Conservation (phyloP, 2,329 filamentous ascomycete genomes). For the Rutstroemia sp. region DNA sequence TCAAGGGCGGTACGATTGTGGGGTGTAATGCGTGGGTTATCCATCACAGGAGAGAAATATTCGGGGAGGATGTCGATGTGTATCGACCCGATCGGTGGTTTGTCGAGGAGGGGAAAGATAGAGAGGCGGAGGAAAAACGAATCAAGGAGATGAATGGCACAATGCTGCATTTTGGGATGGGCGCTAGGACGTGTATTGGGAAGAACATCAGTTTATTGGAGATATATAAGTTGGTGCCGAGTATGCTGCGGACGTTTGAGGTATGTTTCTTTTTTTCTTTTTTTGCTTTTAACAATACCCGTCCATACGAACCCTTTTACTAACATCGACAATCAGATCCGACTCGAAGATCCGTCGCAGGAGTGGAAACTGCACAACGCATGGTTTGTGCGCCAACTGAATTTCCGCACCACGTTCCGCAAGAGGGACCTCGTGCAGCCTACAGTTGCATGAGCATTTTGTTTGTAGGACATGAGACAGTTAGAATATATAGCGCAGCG, state of each 20-base stretch:
- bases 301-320: neutral
- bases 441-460: neutral
- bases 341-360: slow-evolving; percentile 44
- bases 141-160: slow-evolving; percentile 59
- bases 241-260: slow-evolving; percentile 57
- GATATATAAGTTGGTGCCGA: slow-evolving; percentile 57
- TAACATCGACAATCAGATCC: slow-evolving; percentile 35
- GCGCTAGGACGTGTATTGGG: slow-evolving; percentile 62
- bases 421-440: slow-evolving; percentile 20
- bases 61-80: slow-evolving; percentile 56
- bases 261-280: slow-evolving; percentile 29
- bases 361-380: slow-evolving; percentile 55
- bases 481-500: neutral
- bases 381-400: slow-evolving; percentile 56
- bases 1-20: slow-evolving; percentile 65
- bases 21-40: slow-evolving; percentile 71
- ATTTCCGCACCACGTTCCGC: slow-evolving; percentile 36
- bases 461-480: neutral
- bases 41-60: slow-evolving; percentile 60
- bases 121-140: slow-evolving; percentile 40
- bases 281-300: neutral
- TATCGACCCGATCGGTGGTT: slow-evolving; percentile 66
- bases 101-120: slow-evolving; percentile 33
- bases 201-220: slow-evolving; percentile 58
- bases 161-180: slow-evolving; percentile 71